Conservation (phyloP, 2,329 filamentous ascomycete species). For the Amesomyces nigricolor region DNA sequence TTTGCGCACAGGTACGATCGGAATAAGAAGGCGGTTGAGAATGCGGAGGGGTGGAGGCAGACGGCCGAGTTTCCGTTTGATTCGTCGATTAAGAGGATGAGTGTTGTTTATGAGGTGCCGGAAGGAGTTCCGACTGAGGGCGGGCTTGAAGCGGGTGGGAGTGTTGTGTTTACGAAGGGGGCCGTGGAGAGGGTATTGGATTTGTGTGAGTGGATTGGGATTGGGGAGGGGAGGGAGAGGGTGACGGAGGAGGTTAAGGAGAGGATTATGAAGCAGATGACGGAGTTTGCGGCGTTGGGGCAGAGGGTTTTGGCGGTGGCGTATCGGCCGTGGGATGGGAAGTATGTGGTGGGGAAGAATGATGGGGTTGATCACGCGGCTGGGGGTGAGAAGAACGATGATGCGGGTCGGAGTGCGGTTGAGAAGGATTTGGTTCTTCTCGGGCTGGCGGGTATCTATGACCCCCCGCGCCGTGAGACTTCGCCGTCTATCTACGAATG, state of each 20-base stretch:
- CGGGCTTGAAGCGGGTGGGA: conserved; percentile 38
- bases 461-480: conserved; percentile 78
- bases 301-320: conserved; percentile 68
- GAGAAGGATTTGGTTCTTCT: conserved; percentile 67
- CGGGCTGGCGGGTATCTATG: conserved; percentile 81
- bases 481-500: conserved; percentile 65
- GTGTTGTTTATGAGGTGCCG: conserved; percentile 60
- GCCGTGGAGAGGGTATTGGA: conserved; percentile 57
- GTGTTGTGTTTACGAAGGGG: conserved; percentile 56
- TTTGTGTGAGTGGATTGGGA: conserved; percentile 46
- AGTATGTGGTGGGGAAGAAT: conserved; percentile 35
- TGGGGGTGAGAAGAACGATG: conserved; percentile 33
- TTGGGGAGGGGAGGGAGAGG: conserved; percentile 36
- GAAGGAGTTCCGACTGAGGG: conserved; percentile 31
- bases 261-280: conserved; percentile 49
- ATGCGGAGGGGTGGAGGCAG: conserved; percentile 51
- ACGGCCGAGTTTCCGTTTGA: conserved; percentile 73
- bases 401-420: conserved; percentile 51
- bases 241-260: conserved; percentile 49
- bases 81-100: conserved; percentile 74
- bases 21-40: conserved; percentile 49
- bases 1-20: conserved; percentile 63
- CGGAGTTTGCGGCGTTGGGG: conserved; percentile 57
- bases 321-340: conserved; percentile 54
- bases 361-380: conserved; percentile 23